Evolutionary conservation across 306 rosid species (phyloP), one percentile per base, ranked within the genome.

Genomic region (Vicia sativa): DNA sequence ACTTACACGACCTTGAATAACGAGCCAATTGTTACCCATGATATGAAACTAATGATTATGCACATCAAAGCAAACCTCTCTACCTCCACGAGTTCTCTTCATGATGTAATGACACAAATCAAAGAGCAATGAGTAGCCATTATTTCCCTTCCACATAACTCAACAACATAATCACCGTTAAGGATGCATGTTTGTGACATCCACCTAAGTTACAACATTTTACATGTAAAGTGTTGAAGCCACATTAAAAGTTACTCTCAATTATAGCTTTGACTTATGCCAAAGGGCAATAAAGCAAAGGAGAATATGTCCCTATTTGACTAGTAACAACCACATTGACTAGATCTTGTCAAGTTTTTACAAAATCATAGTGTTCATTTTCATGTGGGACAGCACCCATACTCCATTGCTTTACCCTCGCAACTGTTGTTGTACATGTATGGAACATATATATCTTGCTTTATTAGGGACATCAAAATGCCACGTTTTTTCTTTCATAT

Each of bases 131-230:
- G 37, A 65, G 70, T 80, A 72, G 67, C n/a, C 66, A 63, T 73
- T 52, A 73, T 81, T 81, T 63, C 29, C 19, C 31, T 73, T 59
- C 71, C n/a, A 42, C 49, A 34, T 42, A 45, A 4, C 7, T 21
- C n/a, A 61, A 55, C 10, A 72, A 62, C 9, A 58, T 37, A 48
- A 62, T 23, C 62, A 67, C 41, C 62, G 39, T 29, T 15, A 41
- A 28, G 58, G 53, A 56, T 73, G 53, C 71, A 73, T 37, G 76
- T 62, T 68, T 58, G 64, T 73, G 68, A 64, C 71, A 43, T 73
- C 67, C 77, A 81, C 77, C 81, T 34, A 75, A 73, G 77, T 74
- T 60, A 46, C 76, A 67, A 14, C 56, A 53, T 50, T 9, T 76
- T 37, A 37, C 29, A 28, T 28, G 38, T 34, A 34, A 34, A 34